phyloP scores from a whole-genome alignment of 1,139 yeast genomes.

The Pichia norvegensis region DNA sequence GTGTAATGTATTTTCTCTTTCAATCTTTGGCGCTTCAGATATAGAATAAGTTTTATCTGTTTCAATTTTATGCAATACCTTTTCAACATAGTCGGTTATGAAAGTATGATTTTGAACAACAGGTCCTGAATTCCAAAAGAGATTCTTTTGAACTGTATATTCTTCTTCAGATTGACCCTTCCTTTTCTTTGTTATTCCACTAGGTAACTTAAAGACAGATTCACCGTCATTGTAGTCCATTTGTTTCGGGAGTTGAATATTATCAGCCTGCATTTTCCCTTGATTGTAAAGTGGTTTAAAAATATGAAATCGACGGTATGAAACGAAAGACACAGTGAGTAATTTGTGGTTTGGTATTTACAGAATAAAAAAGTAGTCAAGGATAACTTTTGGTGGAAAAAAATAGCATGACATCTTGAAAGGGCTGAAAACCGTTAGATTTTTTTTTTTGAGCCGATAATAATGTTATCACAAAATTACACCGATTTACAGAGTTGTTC shows the following conservation, averaged over 20 bases:
- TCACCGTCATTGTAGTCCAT: constrained; percentile 25
- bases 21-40: constrained; percentile 17
- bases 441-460: too few relatives aligned
- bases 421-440: not conserved
- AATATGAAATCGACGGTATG: not conserved
- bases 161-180: constrained; percentile 56
- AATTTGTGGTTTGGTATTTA: not conserved
- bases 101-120: constrained; percentile 28
- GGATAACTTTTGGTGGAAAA: too few relatives aligned
- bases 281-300: not conserved
- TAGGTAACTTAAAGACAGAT: constrained; percentile 32
- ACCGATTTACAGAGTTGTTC: too few relatives aligned
- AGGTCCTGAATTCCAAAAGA: constrained; percentile 46
- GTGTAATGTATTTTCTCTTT: constrained; percentile 19
- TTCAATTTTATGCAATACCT: constrained; percentile 10
- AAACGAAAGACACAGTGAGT: not conserved
- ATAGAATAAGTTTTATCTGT: constrained; percentile 9
- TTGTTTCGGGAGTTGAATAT: constrained; percentile 11
- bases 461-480: too few relatives aligned
- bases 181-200: constrained; percentile 36
- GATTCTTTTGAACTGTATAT: constrained; percentile 36
- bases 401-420: not conserved
- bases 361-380: too few relatives aligned
- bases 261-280: not conserved
- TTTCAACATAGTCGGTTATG: constrained; percentile 27